Conservation (phyloP, 1,284 basidiomycete genomes). For the Takashimella koratensis region DNA sequence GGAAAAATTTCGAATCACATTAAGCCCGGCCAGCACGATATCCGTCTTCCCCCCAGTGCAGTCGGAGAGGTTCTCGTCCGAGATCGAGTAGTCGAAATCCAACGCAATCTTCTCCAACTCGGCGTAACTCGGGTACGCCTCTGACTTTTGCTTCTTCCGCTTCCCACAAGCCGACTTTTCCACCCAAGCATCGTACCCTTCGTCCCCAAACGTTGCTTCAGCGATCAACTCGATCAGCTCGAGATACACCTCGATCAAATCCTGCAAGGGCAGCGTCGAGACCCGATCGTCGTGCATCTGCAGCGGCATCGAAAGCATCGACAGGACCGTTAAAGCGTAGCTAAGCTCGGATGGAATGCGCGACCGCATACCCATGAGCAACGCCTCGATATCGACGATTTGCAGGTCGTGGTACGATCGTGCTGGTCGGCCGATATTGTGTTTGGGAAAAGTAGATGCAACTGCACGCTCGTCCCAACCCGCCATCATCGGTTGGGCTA, state of each 20-base stretch:
- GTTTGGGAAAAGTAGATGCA: conserved; percentile 60
- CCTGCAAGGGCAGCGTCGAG: conserved; percentile 66
- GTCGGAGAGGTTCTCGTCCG: conserved; percentile 49
- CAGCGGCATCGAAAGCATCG: conserved; percentile 59
- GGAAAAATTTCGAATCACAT: conserved; percentile 83
- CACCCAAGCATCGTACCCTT: conserved; percentile 52
- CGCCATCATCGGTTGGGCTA: conserved; percentile 72
- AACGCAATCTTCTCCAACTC: conserved; percentile 84
- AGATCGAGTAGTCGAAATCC: conserved; percentile 74
- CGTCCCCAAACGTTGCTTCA: conserved; percentile 65
- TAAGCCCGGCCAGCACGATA: conserved; percentile 66
- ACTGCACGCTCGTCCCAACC: conserved; percentile 74
- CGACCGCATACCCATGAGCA: conserved; percentile 86
- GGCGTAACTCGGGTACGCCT: conserved; percentile 56
- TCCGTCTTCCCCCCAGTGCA: conserved; percentile 49
- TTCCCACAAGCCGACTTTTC: conserved; percentile 1
- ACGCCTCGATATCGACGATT: conserved; percentile 77
- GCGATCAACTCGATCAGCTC: conserved; percentile 84
- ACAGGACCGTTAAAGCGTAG: conserved; percentile 84
- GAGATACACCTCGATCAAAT: conserved; percentile 77
- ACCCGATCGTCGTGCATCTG: conserved; percentile 45
- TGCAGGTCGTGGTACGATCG: conserved; percentile 54
- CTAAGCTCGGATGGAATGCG: conserved; percentile 77
- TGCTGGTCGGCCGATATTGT: conserved; percentile 61
- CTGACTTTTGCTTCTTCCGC: neutral